A percentile compares a stretch with the other conserved stretches of the same genome.
Evolutionary conservation across 2,329 filamentous ascomycete genomes (phyloP).

Genomic region (Xylaria sp.): DNA sequence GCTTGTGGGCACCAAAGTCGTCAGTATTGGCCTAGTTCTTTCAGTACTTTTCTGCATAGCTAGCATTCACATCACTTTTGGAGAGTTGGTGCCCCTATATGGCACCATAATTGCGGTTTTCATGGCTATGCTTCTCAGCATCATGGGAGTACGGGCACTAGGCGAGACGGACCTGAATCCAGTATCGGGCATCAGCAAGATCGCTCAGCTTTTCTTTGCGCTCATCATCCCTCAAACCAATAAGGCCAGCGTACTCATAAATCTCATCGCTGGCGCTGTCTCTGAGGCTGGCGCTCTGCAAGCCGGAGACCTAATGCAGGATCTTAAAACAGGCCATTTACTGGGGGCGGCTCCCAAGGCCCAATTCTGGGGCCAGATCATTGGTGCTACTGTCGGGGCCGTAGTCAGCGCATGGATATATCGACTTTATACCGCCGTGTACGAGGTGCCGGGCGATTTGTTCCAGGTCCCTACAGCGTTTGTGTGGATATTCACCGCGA

Average conservation of each 20-base stretch:
- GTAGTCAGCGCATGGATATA: slow-evolving; percentile 89
- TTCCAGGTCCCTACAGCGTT: slow-evolving; percentile 96
- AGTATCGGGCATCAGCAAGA: slow-evolving; percentile 94
- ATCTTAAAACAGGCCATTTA: slow-evolving; percentile 94
- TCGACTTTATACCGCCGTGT: slow-evolving; percentile 85
- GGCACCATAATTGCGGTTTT: slow-evolving; percentile 82
- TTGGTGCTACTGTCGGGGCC: slow-evolving; percentile 87
- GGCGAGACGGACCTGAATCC: slow-evolving; percentile 94
- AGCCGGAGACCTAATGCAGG: slow-evolving; percentile 95
- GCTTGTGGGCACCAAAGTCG: slow-evolving; percentile 76
- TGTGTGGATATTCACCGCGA: slow-evolving; percentile 97
- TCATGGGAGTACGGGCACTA: slow-evolving; percentile 76
- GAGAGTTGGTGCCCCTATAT: slow-evolving; percentile 79
- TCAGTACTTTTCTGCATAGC: slow-evolving; percentile 83
- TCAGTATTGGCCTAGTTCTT: slow-evolving; percentile 77
- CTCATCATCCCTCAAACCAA: slow-evolving; percentile 83
- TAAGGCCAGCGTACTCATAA: slow-evolving; percentile 91
- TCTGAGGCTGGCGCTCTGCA: slow-evolving; percentile 87
- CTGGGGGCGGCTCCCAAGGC: slow-evolving; percentile 92
- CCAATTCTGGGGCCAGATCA: slow-evolving; percentile 96
- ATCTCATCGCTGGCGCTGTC: slow-evolving; percentile 91
- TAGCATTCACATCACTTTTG: slow-evolving; percentile 86
- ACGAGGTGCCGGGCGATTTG: slow-evolving; percentile 84
- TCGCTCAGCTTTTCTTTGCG: slow-evolving; percentile 95
- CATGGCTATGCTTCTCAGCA: slow-evolving; percentile 81